A percentile compares a stretch with the other conserved stretches of the same genome.
These are phyloP conservation scores for Ensete glaucum DNA, from an alignment of 176 grass and related monocot species.

Conservation along the genomic window DNA sequence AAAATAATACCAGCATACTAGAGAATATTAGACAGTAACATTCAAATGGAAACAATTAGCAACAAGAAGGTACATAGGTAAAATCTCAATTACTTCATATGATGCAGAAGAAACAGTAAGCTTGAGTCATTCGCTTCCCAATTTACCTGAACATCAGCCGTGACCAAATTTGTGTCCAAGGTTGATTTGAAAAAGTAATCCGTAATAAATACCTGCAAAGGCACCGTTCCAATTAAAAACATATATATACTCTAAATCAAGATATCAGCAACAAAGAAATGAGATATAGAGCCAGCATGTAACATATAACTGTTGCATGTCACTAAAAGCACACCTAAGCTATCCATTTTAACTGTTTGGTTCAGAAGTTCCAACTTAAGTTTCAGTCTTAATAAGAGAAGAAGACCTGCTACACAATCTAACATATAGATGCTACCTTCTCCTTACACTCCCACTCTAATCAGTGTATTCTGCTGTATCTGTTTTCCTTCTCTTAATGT, in stretches of 20 bases:
- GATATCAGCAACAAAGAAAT: not conserved
- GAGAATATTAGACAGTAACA: not conserved
- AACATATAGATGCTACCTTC: too few species aligned
- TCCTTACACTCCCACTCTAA: too few species aligned
- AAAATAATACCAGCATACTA: too few species aligned
- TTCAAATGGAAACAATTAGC: not conserved
- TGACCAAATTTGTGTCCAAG: conserved; percentile 50
- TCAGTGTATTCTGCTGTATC: too few species aligned
- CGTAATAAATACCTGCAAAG: conserved; percentile 77
- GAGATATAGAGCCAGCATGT: not conserved
- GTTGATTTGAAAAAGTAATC: conserved; percentile 96
- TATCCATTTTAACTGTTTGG: too few species aligned
- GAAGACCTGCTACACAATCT: too few species aligned
- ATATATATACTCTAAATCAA: not conserved
- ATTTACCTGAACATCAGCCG: conserved; percentile 84
- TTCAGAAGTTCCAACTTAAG: not conserved
- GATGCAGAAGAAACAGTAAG: not conserved
- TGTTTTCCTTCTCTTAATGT: too few species aligned
- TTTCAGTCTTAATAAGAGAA: too few species aligned
- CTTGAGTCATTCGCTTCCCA: not conserved
- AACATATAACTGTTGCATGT: too few species aligned
- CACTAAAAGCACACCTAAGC: too few species aligned
- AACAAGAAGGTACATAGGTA: not conserved
- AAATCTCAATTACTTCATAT: not conserved
- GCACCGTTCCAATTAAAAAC: conserved; percentile 4